These are phyloP conservation scores for Alternaria alternata DNA, from an alignment of 2,329 filamentous ascomycete species.

Conservation along the genomic window DNA sequence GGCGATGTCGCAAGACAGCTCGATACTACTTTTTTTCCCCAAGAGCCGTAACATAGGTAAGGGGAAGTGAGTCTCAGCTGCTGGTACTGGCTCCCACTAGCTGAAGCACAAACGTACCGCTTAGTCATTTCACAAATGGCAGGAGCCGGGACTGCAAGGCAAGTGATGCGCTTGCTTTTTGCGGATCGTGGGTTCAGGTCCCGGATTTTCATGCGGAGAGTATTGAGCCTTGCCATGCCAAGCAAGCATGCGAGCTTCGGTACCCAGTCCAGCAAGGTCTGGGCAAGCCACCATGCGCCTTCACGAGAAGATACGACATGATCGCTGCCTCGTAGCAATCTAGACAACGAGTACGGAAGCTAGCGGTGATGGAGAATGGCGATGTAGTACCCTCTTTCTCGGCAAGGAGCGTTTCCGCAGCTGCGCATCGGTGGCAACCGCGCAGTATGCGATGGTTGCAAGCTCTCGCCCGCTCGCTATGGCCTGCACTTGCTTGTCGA, in stretches of 20 bases:
- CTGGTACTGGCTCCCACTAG: background rate
- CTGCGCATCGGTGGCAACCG: background rate
- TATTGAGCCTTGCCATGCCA: constrained; percentile 11
- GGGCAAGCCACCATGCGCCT: constrained; percentile 10
- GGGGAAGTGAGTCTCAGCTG: background rate
- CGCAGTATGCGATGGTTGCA: background rate
- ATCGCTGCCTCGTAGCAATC: background rate
- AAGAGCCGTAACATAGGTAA: background rate
- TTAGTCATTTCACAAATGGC: background rate
- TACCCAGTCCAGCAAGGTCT: background rate
- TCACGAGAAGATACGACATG: constrained; percentile 9
- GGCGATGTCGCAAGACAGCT: background rate
- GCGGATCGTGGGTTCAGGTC: background rate
- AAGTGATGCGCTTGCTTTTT: background rate
- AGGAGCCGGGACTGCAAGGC: background rate
- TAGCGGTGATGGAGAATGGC: background rate
- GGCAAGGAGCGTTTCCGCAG: background rate
- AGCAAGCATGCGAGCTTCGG: constrained; percentile 1
- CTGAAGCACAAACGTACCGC: background rate
- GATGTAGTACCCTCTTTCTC: background rate
- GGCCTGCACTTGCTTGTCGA: background rate
- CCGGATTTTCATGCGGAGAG: constrained; percentile 4
- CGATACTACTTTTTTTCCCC: background rate
- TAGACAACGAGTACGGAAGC: background rate
- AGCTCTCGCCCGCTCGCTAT: background rate